Evolutionary conservation across 1,284 basidiomycete species (phyloP), one percentile per base, ranked within the genome.

Genomic region (Cryptococcus deneoformans): DNA sequence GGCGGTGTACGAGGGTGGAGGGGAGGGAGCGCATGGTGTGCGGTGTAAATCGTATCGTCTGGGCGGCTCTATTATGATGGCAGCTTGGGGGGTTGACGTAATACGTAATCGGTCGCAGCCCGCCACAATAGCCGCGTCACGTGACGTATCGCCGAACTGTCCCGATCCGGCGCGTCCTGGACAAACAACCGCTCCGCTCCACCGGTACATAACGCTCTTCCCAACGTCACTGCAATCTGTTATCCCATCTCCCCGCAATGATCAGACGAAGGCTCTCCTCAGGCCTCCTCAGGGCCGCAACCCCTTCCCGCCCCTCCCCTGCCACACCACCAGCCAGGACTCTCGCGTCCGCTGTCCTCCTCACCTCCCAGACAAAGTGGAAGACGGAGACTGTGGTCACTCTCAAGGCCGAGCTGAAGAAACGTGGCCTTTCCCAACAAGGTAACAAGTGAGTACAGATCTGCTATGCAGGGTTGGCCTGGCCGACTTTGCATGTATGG

Each of bases 301-400:
- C 66, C 11, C 61, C n/a, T 20, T 12, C 20, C 34, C 10, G 20
- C 20, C 35, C 37, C n/a, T n/a, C 56, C 56, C 40, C 52, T 7
- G 12, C 16, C 48, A 16, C 55, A 10, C 53, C 52, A 38, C 24
- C 40, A 35, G 34, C 36, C 35, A 61, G 69, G 53, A 62, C 62
- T 7, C 68, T 89, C 55, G 87, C 85, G 44, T 88, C 87, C 8
- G 82, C 86, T 9, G 85, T 86, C 36, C 81, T 89, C 43, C 82
- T 88, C 59, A 82, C 81, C 46, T 82, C 83, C 58, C 81, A 83
- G 57, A 86, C 85, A 82, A 83, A 85, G 53, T 73, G 84, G 81
- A 73, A 82, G 57, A 57, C 46, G 52, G 73, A 86, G 69, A 83
- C 83, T 49, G 77, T 87, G 52, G 79, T 80, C 8, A 81, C 83